phyloP scores from a whole-genome alignment of 768 basidiomycete genomes.

The Tubosaeta sp. region DNA sequence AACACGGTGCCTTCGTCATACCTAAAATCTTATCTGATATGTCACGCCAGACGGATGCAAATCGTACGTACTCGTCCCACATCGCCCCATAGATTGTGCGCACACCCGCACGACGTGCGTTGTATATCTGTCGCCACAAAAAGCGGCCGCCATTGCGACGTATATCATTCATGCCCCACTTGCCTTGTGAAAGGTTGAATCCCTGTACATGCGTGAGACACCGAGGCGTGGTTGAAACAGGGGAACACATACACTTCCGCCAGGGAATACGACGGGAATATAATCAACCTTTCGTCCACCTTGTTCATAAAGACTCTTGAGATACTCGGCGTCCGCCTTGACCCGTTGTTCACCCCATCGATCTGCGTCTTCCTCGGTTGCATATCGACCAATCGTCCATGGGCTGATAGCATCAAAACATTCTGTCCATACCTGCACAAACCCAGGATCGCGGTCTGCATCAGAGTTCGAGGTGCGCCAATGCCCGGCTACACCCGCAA shows the following conservation, averaged over 20 bases:
- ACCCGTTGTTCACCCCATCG: conserved; percentile 58
- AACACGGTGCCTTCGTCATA: conserved; percentile 85
- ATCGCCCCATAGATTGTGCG: conserved; percentile 75
- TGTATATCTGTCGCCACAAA: conserved; percentile 74
- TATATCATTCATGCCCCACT: conserved; percentile 70
- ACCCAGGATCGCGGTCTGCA: conserved; percentile 63
- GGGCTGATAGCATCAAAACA: conserved; percentile 78
- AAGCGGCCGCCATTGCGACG: conserved; percentile 71
- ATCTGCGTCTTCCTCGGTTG: conserved; percentile 57
- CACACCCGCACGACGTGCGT: conserved; percentile 57
- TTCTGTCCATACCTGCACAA: conserved; percentile 67
- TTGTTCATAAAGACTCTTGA: conserved; percentile 47
- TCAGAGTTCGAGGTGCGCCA: conserved; percentile 74
- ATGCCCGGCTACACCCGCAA: conserved; percentile 65
- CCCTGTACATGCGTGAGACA: conserved; percentile 40
- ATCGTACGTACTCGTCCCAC: conserved; percentile 70
- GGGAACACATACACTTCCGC: conserved; percentile 44
- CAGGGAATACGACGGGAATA: conserved; percentile 79
- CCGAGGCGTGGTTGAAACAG: too few species aligned
- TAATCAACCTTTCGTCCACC: conserved; percentile 61
- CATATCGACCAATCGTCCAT: conserved; percentile 77
- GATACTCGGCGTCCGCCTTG: conserved; percentile 57
- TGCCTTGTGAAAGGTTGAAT: conserved; percentile 64
- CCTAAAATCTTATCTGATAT: conserved; percentile 32
- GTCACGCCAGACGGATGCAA: not conserved